Evolutionary conservation across 2,329 filamentous ascomycete genomes (phyloP).

Genomic region (Sporothrix mexicana): DNA sequence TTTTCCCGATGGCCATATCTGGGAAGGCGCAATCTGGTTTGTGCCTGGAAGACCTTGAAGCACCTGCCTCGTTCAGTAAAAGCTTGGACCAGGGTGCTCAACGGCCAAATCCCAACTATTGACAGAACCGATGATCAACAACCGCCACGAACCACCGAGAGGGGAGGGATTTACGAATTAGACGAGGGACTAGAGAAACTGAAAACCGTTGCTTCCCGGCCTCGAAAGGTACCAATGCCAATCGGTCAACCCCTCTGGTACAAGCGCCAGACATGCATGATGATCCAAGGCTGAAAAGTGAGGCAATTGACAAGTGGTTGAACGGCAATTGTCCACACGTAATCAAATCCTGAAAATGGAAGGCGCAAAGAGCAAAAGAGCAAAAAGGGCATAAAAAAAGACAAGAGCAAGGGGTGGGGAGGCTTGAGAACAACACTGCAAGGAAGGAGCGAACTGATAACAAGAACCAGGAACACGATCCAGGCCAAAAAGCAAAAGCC

Average conservation of each 20-base stretch:
- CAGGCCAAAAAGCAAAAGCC: no score
- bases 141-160: neutral
- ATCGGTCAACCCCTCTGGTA: neutral
- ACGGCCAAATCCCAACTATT: no score
- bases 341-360: neutral
- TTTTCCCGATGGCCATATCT: neutral
- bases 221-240: no score
- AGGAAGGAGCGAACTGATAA: neutral
- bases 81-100: neutral
- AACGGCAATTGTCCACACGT: neutral
- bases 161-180: neutral
- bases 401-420: neutral
- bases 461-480: neutral
- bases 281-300: no score
- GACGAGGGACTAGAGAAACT: no score
- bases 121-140: neutral
- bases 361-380: neutral
- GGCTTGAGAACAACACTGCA: no score
- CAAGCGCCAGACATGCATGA: neutral
- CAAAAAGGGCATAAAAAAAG: neutral
- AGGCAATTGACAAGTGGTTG: no score
- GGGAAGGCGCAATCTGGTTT: neutral
- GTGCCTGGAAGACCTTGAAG: neutral
- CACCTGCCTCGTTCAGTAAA: conserved; percentile 11
- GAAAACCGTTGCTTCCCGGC: no score